Percentiles rank a stretch among this genome's conserved stretches.
phyloP scores from a whole-genome alignment of 768 basidiomycete genomes.

The Lepiota brunneoincarnata region DNA sequence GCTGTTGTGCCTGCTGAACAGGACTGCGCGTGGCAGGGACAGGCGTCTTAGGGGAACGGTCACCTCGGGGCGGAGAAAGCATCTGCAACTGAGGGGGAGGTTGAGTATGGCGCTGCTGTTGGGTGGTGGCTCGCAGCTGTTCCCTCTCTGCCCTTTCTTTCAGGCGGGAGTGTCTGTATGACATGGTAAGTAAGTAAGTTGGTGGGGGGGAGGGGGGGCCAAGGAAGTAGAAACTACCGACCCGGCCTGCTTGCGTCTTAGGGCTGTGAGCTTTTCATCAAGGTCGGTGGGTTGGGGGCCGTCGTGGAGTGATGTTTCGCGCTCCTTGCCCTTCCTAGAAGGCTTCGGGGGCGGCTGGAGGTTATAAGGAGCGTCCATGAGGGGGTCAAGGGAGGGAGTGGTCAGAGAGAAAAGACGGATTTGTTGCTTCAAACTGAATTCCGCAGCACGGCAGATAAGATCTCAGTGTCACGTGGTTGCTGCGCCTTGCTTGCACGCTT shows the following conservation, averaged over 20 bases:
- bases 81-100: slow-evolving; percentile 17
- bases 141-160: slow-evolving; percentile 46
- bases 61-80: slow-evolving; percentile 20
- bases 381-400: background rate
- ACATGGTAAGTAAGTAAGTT: slow-evolving; percentile 6
- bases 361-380: slow-evolving; percentile 11
- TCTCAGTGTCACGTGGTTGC: slow-evolving; percentile 12
- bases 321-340: slow-evolving; percentile 40
- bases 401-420: slow-evolving; percentile 17
- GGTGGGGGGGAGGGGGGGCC: background rate
- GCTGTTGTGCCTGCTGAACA: slow-evolving; percentile 27
- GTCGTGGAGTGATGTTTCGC: slow-evolving; percentile 28
- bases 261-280: slow-evolving; percentile 60
- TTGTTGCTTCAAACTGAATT: slow-evolving; percentile 11
- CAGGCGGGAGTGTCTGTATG: slow-evolving; percentile 39
- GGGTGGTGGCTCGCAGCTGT: slow-evolving; percentile 13
- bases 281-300: slow-evolving; percentile 42
- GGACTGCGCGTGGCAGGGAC: slow-evolving; percentile 21
- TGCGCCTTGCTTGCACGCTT: background rate
- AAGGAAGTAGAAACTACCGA: slow-evolving; percentile 26
- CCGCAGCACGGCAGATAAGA: slow-evolving; percentile 15
- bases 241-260: slow-evolving; percentile 65
- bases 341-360: slow-evolving; percentile 15
- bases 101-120: slow-evolving; percentile 24
- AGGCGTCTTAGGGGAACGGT: slow-evolving; percentile 28